A percentile compares a stretch with the other conserved stretches of the same genome.
Conservation (phyloP, 2,329 filamentous ascomycete species). For the Beauveria pseudobassiana region DNA sequence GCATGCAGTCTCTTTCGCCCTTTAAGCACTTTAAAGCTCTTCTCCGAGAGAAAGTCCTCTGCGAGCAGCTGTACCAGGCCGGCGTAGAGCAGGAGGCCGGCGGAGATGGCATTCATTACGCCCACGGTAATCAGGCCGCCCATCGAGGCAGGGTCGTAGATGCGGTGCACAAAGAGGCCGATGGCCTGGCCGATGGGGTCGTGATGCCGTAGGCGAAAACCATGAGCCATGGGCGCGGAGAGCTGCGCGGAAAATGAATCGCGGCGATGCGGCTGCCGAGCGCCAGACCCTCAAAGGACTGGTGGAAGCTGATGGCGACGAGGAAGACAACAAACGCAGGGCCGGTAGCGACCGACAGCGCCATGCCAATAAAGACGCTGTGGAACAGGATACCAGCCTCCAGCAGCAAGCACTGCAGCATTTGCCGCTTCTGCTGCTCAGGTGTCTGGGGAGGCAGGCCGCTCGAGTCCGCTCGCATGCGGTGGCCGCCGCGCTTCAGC, state of each 20-base stretch:
- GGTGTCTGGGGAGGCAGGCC: constrained; percentile 27
- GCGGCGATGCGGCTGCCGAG: constrained; percentile 79
- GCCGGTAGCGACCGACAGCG: constrained; percentile 71
- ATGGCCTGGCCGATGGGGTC: constrained; percentile 77
- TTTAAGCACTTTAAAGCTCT: constrained; percentile 60
- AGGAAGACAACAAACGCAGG: constrained; percentile 74
- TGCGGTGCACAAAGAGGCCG: constrained; percentile 65
- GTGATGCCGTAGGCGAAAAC: constrained; percentile 68
- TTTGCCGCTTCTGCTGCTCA: constrained; percentile 56
- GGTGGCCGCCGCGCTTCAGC: constrained; percentile 19
- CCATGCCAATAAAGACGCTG: constrained; percentile 82
- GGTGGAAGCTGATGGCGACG: constrained; percentile 74
- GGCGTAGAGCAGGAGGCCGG: constrained; percentile 72
- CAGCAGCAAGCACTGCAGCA: constrained; percentile 71
- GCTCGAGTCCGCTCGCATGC: constrained; percentile 16
- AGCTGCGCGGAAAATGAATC: constrained; percentile 67
- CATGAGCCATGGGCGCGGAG: constrained; percentile 75
- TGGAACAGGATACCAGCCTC: constrained; percentile 82
- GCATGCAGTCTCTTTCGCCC: constrained; percentile 56
- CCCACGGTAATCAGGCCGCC: constrained; percentile 75
- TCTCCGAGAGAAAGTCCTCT: constrained; percentile 74
- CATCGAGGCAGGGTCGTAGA: constrained; percentile 74
- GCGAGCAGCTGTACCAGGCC: constrained; percentile 77
- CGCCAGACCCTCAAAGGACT: constrained; percentile 83
- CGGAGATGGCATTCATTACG: constrained; percentile 80